phyloP scores from a whole-genome alignment of 1,284 basidiomycete genomes.

The Fomitopsis betulina region DNA sequence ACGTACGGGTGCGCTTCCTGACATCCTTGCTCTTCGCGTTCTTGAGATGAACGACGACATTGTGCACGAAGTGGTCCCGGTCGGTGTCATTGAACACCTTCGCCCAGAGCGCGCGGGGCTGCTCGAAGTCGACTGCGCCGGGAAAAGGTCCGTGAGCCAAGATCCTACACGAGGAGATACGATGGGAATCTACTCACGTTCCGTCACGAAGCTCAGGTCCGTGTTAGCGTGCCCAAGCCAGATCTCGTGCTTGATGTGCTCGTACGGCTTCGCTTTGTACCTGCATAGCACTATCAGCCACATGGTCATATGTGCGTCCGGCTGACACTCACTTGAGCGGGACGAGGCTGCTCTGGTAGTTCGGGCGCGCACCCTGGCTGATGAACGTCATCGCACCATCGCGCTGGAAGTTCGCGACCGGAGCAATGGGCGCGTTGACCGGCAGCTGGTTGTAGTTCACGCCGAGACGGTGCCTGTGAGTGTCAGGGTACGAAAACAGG shows the following conservation, averaged over 20 bases:
- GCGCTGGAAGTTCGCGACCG: constrained; percentile 85
- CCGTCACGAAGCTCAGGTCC: constrained; percentile 76
- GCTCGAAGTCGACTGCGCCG: constrained; percentile 80
- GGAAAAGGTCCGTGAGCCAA: constrained; percentile 4
- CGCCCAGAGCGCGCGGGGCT: constrained; percentile 77
- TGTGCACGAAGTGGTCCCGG: constrained; percentile 68
- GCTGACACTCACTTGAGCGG: constrained; percentile 49
- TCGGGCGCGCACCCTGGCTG: constrained; percentile 81
- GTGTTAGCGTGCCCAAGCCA: constrained; percentile 72
- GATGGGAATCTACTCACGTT: constrained; percentile 47
- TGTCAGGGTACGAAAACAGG: constrained; percentile 94
- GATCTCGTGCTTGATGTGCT: constrained; percentile 59
- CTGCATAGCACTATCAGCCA: constrained; percentile 5
- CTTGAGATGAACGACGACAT: constrained; percentile 73
- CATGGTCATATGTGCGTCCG: not conserved
- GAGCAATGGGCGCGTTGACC: constrained; percentile 75
- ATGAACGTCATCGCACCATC: constrained; percentile 65
- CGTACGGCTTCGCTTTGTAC: constrained; percentile 35
- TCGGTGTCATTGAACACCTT: constrained; percentile 74
- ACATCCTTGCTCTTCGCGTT: constrained; percentile 62
- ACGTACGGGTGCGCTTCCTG: constrained; percentile 66
- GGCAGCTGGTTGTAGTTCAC: constrained; percentile 88
- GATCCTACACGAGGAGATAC: constrained; percentile 2
- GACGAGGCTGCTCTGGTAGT: constrained; percentile 77
- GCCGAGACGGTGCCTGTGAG: constrained; percentile 83